Conservation (phyloP, 805 yeast species). For the Wickerhamomyces bovis region DNA sequence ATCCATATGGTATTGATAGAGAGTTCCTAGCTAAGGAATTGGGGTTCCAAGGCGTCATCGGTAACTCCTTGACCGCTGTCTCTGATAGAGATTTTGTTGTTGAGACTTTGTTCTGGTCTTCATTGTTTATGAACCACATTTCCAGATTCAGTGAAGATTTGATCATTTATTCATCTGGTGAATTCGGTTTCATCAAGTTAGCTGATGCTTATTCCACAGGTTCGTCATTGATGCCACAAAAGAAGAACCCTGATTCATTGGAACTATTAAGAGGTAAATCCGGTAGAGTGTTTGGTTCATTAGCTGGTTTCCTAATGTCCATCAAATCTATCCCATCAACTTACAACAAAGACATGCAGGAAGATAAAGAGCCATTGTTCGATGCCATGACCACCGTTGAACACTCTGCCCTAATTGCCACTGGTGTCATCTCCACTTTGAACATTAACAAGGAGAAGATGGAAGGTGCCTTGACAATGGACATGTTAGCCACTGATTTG, state of each 20-base stretch:
- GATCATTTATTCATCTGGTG: constrained; percentile 94
- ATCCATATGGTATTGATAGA: constrained; percentile 97
- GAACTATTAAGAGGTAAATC: constrained; percentile 95
- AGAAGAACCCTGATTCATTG: constrained; percentile 95
- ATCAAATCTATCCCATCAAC: constrained; percentile 97
- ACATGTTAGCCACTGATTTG: constrained; percentile 97
- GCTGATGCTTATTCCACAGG: constrained; percentile 99
- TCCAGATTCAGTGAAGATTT: constrained; percentile 93
- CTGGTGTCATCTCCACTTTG: constrained; percentile 92
- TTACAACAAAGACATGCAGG: constrained; percentile 97
- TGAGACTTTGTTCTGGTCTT: constrained; percentile 92
- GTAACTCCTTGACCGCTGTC: constrained; percentile 94
- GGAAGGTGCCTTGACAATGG: constrained; percentile 92
- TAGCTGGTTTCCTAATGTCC: constrained; percentile 95
- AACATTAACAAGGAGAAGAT: constrained; percentile 65
- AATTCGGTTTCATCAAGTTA: constrained; percentile 87
- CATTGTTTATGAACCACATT: constrained; percentile 91
- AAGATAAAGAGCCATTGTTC: constrained; percentile 97
- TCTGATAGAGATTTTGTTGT: constrained; percentile 97
- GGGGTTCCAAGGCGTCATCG: constrained; percentile 82
- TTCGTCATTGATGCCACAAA: constrained; percentile 97
- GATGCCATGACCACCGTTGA: constrained; percentile 87
- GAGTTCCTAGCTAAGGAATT: constrained; percentile 77
- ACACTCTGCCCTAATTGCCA: constrained; percentile 89
- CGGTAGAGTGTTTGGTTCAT: constrained; percentile 93